Conservation (phyloP, 148 eudicot genomes). For the Nepenthes gracilis region DNA sequence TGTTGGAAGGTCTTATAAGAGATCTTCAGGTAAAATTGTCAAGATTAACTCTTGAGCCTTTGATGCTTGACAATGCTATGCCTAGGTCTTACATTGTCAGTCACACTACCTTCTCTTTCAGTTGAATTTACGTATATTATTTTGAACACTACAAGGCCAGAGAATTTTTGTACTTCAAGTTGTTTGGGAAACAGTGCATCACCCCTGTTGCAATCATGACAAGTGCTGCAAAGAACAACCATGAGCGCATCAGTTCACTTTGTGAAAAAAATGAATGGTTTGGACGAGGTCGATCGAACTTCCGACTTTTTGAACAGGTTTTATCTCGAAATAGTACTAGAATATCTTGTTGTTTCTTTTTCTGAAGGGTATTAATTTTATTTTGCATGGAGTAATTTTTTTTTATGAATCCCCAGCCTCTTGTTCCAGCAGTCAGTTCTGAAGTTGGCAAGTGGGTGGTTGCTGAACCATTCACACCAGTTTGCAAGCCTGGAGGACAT, state of each 20-base stretch:
- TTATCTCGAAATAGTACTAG: constrained; percentile 7
- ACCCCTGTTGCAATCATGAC: constrained; percentile 99
- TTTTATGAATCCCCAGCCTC: constrained; percentile 64
- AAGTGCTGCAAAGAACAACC: constrained; percentile 90
- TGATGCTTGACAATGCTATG: constrained; percentile 7
- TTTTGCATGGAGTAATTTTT: constrained; percentile 1
- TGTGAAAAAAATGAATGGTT: constrained; percentile 83
- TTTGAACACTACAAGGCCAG: constrained; percentile 54
- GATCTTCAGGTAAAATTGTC: constrained; percentile 76
- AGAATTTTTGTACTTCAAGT: constrained; percentile 84
- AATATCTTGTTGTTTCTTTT: constrained; percentile 1
- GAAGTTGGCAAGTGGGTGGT: constrained; percentile 88
- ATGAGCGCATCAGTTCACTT: constrained; percentile 60
- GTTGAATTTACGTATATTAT: constrained; percentile 5
- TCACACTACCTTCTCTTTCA: background rate
- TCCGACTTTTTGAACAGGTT: constrained; percentile 91
- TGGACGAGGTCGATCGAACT: constrained; percentile 83
- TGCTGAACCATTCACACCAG: constrained; percentile 57
- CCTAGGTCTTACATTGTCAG: background rate
- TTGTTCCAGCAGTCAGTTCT: constrained; percentile 92
- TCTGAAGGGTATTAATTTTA: background rate
- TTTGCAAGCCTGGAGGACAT: constrained; percentile 99
- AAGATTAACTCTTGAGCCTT: constrained; percentile 6
- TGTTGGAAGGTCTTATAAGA: constrained; percentile 93
- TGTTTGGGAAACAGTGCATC: constrained; percentile 80